Evolutionary conservation across 2,329 filamentous ascomycete genomes (phyloP).

Genomic region (Fusarium haematococcum): DNA sequence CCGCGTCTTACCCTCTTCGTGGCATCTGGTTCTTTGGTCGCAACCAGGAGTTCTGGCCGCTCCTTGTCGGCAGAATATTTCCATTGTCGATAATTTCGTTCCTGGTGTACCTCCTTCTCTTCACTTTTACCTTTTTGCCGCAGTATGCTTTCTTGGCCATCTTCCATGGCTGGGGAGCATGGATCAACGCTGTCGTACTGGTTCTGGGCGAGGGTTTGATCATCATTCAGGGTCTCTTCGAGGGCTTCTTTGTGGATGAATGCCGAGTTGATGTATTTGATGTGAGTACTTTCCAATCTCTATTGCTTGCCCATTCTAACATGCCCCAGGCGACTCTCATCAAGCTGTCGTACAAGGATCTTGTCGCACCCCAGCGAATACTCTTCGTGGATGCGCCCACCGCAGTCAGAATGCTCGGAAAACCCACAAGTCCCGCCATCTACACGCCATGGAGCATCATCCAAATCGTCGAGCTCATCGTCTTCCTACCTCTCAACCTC

Average conservation of each 20-base stretch:
- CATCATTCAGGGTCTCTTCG: constrained; percentile 76
- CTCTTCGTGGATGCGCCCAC: constrained; percentile 75
- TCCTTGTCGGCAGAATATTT: constrained; percentile 81
- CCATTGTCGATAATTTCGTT: constrained; percentile 85
- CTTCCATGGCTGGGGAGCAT: constrained; percentile 90
- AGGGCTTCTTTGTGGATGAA: constrained; percentile 85
- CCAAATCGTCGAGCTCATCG: constrained; percentile 88
- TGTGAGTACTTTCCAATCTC: constrained; percentile 58
- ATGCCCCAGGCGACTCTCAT: constrained; percentile 74
- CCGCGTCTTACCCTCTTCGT: constrained; percentile 69
- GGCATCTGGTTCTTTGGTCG: constrained; percentile 86
- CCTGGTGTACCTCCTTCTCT: constrained; percentile 86
- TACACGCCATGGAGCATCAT: constrained; percentile 91
- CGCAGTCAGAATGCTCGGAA: constrained; percentile 83
- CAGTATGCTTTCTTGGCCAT: constrained; percentile 90
- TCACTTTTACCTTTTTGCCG: constrained; percentile 88
- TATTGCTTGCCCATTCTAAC: constrained; percentile 10
- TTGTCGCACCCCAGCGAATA: constrained; percentile 75
- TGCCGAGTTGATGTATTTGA: constrained; percentile 86
- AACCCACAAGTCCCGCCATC: constrained; percentile 79
- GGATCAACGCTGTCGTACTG: constrained; percentile 87
- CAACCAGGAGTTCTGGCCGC: constrained; percentile 84
- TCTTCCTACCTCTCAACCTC: constrained; percentile 86
- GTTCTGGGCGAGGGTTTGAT: constrained; percentile 86
- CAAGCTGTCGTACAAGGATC: constrained; percentile 75